Evolutionary conservation across 305 asterid genomes (phyloP), one percentile per base, ranked within the genome.

Genomic region (Solanum chacoense): DNA sequence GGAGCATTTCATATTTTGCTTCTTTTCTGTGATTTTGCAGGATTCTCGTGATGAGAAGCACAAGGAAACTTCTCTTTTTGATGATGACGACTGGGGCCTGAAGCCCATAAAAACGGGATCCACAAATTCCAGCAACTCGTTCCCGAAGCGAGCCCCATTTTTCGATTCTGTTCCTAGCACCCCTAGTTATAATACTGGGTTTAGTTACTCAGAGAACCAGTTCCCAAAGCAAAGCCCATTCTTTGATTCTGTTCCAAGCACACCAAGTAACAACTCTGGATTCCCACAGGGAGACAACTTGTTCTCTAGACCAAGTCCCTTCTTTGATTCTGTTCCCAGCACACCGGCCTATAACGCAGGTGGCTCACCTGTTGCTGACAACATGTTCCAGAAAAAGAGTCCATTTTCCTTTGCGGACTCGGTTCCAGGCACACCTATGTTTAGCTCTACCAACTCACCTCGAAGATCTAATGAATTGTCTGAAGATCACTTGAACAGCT

Each of bases 391-490:
- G 87, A 72, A 79, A 80, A 89, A 42, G 59, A 87, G 91, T 85
- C 88, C 92, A 11, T 92, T 87, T 88, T 88, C 90, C 36, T 92
- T 92, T 84, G 91, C 91, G 13, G 98, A 95, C 90, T 96, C 99
- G 72, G 95, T 93, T 84, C 99, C 99, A 20, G 91, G 98, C 91
- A 94, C 98, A 72, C 99, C 99, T 45, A 91, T 95, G 96, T 92
- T 90, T 90, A 93, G 92, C 79, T 95, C 94, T 42, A 91, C 36
- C 78, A 72, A 90, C 89, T 94, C 98, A 45, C 97, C 98, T 9
- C 90, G 89, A 88, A 93, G 92, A 85, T 91, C 91, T 65, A 88
- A 86, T 42, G 96, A 92, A 74, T 94, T 91, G 76, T 87, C 94
- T 1, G 98, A 94, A 59, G 97, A 95, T 31, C 96, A 87, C 77